phyloP scores from a whole-genome alignment of 179 eudicot species.

The Patellifolia procumbens region DNA sequence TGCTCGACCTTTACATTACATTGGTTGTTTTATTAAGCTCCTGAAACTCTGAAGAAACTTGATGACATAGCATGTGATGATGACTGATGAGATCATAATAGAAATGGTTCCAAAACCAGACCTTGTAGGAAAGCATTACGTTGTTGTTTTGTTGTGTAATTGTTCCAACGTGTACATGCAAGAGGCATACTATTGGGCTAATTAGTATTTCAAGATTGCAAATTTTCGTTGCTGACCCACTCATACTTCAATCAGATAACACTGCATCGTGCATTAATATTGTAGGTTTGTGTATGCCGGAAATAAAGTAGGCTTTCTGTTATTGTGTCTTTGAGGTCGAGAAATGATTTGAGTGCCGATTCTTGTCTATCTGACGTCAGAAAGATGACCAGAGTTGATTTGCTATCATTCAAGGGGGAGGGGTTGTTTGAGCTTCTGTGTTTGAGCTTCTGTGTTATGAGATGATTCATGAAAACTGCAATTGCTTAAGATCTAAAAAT shows the following conservation, averaged over 20 bases:
- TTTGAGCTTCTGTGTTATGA: not conserved
- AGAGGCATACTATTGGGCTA: too few species aligned
- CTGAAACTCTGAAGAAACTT: not conserved
- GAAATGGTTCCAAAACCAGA: not conserved
- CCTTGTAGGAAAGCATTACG: not conserved
- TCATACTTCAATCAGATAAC: too few species aligned
- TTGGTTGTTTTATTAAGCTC: not conserved
- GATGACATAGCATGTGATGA: not conserved
- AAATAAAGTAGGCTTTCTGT: not conserved
- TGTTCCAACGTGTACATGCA: too few species aligned
- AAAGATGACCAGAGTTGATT: not conserved
- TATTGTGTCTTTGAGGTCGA: not conserved
- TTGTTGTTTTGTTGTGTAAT: not conserved
- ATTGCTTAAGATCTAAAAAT: not conserved
- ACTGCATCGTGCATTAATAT: not conserved
- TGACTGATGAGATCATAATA: not conserved
- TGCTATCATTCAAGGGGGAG: too few species aligned
- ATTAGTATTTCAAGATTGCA: too few species aligned
- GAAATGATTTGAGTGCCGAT: not conserved
- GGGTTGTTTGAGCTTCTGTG: not conserved
- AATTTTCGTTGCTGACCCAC: too few species aligned
- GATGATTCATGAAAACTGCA: not conserved
- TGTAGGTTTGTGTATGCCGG: not conserved
- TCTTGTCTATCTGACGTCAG: not conserved
- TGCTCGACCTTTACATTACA: not conserved